Percentiles rank a stretch among this genome's conserved stretches.
These are phyloP conservation scores for Dictyostelium purpureum DNA, from an alignment of 78 protist species.

Conservation along the genomic window DNA sequence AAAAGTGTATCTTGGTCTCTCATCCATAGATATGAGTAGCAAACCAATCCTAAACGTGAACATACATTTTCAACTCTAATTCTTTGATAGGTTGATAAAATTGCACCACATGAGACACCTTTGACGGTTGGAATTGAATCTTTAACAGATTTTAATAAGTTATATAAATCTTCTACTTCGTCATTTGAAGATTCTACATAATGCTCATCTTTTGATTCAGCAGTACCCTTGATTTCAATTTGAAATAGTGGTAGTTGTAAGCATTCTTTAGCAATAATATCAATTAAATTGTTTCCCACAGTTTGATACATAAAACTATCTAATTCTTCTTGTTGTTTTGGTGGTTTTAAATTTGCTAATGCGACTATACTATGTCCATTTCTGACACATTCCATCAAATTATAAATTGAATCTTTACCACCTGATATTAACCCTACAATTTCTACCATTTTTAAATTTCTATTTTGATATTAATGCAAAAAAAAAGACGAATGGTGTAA, in stretches of 20 bases:
- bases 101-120: constrained; percentile 97
- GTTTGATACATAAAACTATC: constrained; percentile 97
- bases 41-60: constrained; percentile 85
- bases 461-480: no score
- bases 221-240: constrained; percentile 43
- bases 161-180: constrained; percentile 94
- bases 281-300: constrained; percentile 89
- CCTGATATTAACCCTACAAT: constrained; percentile 95
- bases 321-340: constrained; percentile 86
- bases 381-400: constrained; percentile 85
- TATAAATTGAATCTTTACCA: constrained; percentile 95
- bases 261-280: constrained; percentile 53
- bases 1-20: constrained; percentile 87
- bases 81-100: constrained; percentile 96
- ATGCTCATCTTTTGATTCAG: constrained; percentile 16
- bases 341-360: constrained; percentile 92
- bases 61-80: constrained; percentile 94
- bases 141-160: constrained; percentile 66
- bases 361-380: constrained; percentile 94
- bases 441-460: constrained; percentile 46
- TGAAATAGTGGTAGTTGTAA: constrained; percentile 90
- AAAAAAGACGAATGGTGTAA: no score
- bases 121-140: constrained; percentile 68
- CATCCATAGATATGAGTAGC: constrained; percentile 94
- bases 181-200: constrained; percentile 80